These are phyloP conservation scores for Marasmius tenuissimus DNA, from an alignment of 1,284 basidiomycete species.

Conservation along the genomic window DNA sequence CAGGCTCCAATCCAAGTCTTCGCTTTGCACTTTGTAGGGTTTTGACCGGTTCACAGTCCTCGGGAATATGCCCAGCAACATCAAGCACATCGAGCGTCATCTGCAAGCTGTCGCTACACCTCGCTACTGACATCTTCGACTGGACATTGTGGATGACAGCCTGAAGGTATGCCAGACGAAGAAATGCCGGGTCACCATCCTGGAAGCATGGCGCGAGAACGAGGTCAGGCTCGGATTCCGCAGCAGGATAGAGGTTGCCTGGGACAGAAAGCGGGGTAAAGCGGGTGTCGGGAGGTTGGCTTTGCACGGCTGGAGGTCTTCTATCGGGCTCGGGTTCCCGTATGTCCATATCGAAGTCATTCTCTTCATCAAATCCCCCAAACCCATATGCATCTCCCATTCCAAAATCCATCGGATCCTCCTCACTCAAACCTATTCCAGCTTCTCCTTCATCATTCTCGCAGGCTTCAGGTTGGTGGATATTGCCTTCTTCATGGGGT, in stretches of 20 bases:
- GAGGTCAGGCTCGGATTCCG: background rate
- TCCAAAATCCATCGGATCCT: background rate
- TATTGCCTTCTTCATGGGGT: background rate
- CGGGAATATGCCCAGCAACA: constrained; percentile 11
- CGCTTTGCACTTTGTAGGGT: constrained; percentile 21
- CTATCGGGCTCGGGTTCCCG: background rate
- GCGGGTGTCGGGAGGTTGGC: background rate
- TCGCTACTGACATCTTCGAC: background rate
- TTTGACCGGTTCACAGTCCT: constrained; percentile 16
- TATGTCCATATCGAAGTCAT: background rate
- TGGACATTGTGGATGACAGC: constrained; percentile 19
- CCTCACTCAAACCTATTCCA: background rate
- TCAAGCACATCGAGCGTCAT: constrained; percentile 11
- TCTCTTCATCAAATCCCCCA: background rate
- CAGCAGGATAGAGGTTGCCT: background rate
- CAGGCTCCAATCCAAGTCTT: constrained; percentile 25
- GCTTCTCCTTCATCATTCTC: background rate
- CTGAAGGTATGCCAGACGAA: constrained; percentile 19
- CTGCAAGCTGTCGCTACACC: background rate
- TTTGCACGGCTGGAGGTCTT: background rate
- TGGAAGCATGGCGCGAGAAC: background rate
- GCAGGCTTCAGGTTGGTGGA: no score
- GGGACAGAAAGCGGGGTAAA: background rate
- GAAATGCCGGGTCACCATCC: constrained; percentile 5
- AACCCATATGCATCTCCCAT: background rate